phyloP scores from a whole-genome alignment of 352 stramenopile genomes.

The Pythium sukuiense region DNA sequence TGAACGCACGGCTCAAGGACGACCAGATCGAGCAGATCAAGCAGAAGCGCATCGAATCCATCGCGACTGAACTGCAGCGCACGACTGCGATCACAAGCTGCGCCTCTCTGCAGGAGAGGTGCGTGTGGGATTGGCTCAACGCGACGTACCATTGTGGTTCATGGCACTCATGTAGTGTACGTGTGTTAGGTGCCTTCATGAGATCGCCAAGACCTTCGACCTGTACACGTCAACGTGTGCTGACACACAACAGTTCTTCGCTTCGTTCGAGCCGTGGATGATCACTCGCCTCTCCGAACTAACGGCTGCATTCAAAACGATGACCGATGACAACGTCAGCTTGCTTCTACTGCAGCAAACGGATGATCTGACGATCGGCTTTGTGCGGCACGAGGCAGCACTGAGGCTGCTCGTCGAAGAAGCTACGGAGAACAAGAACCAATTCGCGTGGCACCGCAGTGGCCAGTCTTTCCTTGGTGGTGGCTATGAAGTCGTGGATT shows the following conservation, averaged over 20 bases:
- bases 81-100: conserved; percentile 16
- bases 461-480: conserved; percentile 18
- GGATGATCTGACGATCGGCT: conserved; percentile 66
- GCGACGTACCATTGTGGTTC: not conserved
- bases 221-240: conserved; percentile 58
- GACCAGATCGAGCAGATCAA: conserved; percentile 75
- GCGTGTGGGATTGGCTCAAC: not conserved
- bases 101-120: conserved; percentile 57
- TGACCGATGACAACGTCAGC: conserved; percentile 63
- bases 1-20: conserved; percentile 71
- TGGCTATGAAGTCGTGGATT: conserved; percentile 48
- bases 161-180: not conserved
- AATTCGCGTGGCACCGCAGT: conserved; percentile 47
- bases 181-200: conserved; percentile 55
- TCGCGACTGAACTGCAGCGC: conserved; percentile 61
- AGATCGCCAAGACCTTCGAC: conserved; percentile 77
- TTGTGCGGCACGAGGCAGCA: conserved; percentile 61
- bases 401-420: conserved; percentile 43
- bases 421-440: conserved; percentile 27
- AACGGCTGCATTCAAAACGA: conserved; percentile 68
- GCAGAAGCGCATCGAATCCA: conserved; percentile 54
- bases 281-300: conserved; percentile 61
- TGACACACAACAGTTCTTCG: conserved; percentile 63
- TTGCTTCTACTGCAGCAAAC: conserved; percentile 60
- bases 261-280: conserved; percentile 78